Conservation (phyloP, 108 stramenopile genomes). For the Discostella pseudostelligera region DNA sequence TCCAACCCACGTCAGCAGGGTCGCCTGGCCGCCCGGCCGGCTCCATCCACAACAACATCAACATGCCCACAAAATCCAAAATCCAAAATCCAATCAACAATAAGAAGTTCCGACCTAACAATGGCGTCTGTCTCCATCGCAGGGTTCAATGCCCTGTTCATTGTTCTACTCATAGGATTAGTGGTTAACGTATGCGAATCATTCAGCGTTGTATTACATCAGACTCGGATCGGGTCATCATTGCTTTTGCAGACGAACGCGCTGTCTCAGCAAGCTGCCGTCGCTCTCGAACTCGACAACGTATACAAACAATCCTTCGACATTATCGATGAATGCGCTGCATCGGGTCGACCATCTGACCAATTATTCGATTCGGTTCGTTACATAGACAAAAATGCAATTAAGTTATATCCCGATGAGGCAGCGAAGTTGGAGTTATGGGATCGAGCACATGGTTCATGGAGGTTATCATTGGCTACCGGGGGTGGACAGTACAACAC, state of each 20-base stretch:
- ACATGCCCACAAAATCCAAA: no score
- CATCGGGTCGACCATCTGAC: constrained; percentile 34
- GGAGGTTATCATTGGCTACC: constrained; percentile 62
- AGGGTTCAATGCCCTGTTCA: neutral
- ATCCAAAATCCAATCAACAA: no score
- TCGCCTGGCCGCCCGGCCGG: no score
- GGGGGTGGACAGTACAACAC: constrained; percentile 48
- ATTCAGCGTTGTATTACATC: neutral
- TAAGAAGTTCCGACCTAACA: no score
- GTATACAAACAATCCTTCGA: constrained; percentile 45
- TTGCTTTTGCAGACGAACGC: neutral
- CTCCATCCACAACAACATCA: no score
- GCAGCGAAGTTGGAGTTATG: constrained; percentile 49
- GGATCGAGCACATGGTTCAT: constrained; percentile 58
- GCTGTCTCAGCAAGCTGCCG: constrained; percentile 10
- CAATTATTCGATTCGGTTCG: constrained; percentile 59
- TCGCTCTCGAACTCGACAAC: constrained; percentile 9
- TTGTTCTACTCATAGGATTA: neutral
- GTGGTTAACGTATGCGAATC: neutral
- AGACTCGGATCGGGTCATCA: neutral
- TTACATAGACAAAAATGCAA: constrained; percentile 57
- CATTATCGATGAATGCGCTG: constrained; percentile 51
- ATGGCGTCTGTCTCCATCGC: neutral
- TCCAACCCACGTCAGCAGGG: no score
- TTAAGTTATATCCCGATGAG: constrained; percentile 49